Evolutionary conservation across 108 stramenopile genomes (phyloP), one percentile per base, ranked within the genome.

Genomic region (Fragilariopsis cylindrus): DNA sequence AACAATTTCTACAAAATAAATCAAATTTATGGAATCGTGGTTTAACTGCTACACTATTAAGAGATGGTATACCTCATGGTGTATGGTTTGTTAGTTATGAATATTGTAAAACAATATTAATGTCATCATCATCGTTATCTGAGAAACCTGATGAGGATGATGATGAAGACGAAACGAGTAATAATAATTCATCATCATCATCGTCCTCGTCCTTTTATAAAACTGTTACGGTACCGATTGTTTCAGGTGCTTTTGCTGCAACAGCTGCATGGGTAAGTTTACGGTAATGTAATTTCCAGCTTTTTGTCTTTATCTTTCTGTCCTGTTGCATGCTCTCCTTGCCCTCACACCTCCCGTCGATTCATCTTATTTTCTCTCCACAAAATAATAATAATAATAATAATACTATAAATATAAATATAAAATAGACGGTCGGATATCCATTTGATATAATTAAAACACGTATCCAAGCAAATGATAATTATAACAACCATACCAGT

Each of bases 371-470:
- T n/a, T 21, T 21, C 21, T 15, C 15, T n/a, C 53, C 12, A 2
- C 53, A 54, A 13, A n/a, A 15, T 54, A 2, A 15, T 30, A 56
- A 30, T 2, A 30, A 30, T 2, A 30, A 30, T 21, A 0, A 0
- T n/a, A n/a, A n/a, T n/a, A n/a, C n/a, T n/a, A n/a, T n/a, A n/a
- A n/a, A n/a, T 21, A 21, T 1, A 1, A 21, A 21, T 30, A 30
- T 30, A 0, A 30, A 30, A 30, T 52, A 81, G 80, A 84, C 66
- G 42, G 94, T 95, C 8, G 94, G 94, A 70, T 95, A 95, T 68
- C 94, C 94, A 0, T 81, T 83, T 62, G 94, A 95, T 71, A 71
- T 95, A 43, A 89, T 95, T 74, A 95, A 95, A 67, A 95, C 94
- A 42, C 78, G 89, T 9, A 92, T 94, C 67, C 93, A 94, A 70